phyloP scores from a whole-genome alignment of 176 grass and related monocot species.

The Lolium multiflorum region DNA sequence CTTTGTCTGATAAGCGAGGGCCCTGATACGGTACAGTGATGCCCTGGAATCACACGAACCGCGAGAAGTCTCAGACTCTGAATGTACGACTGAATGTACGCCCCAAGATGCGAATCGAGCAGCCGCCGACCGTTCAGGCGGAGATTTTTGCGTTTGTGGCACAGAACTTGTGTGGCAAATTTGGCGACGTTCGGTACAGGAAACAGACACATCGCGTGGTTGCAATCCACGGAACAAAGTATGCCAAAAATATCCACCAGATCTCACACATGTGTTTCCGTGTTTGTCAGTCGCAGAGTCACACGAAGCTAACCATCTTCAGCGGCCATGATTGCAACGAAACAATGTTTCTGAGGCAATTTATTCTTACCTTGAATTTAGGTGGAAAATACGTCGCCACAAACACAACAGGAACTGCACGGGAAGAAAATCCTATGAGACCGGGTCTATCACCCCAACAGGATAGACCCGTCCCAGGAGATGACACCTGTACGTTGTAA shows the following conservation, averaged over 20 bases:
- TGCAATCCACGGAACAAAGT: background rate
- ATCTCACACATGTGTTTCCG: background rate
- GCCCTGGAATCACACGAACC: background rate
- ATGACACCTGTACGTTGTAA: too few relatives aligned
- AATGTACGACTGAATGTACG: background rate
- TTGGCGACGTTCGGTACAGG: background rate
- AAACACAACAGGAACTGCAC: too few relatives aligned
- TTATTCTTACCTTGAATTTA: too few relatives aligned
- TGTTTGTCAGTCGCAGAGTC: background rate
- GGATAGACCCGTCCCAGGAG: too few relatives aligned
- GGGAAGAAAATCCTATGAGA: too few relatives aligned
- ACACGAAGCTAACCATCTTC: too few relatives aligned
- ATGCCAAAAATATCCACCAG: background rate
- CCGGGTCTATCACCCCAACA: too few relatives aligned
- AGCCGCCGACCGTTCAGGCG: background rate
- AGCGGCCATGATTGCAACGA: too few relatives aligned
- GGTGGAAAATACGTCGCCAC: too few relatives aligned
- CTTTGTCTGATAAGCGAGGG: slow-evolving; percentile 44
- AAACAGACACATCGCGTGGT: background rate
- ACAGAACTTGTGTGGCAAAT: too few relatives aligned
- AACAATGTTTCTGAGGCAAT: too few relatives aligned
- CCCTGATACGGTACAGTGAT: slow-evolving; percentile 32
- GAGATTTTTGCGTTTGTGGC: slow-evolving; percentile 1
- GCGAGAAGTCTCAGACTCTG: background rate
- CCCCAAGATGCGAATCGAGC: background rate